Base-by-base conservation (phyloP, 371 early-diverging fungal species). In the Thermomucor indicae-seudaticae region DNA sequence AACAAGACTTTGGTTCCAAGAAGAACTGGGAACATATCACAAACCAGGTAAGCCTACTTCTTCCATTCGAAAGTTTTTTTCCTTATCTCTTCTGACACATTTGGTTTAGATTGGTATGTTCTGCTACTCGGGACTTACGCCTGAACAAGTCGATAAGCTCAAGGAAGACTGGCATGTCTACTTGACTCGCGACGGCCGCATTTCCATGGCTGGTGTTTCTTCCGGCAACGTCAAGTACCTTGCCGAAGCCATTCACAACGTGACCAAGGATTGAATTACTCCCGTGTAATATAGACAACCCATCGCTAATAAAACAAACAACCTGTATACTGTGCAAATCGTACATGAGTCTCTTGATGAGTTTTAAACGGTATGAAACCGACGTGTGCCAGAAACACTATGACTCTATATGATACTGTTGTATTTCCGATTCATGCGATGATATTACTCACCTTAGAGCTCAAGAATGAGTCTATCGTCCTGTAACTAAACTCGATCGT, bases 131-230 rank as follows among this genome's bases (percentile, higher is more conserved):
- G 98, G 98, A 24, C 76, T 98, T 65, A 90, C 66, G n/a, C 87
- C 95, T 32, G 90, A 88, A 55, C 88, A 91, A 70, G 95, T 95
- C 38, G 91, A 88, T 64, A 75, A 85, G 53, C 70, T 98, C 64
- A 85, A 82, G 57, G 72, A 62, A 42, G 92, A 97, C 62, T 91
- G 84, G 81, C 92, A 92, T 59, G 84, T 98, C 43, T 98, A 97
- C 82, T 75, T 98, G 55, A 96, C 97, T 46, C 81, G 84, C 57
- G 96, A 97, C 64, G 98, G 98, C 32, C 92, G 98, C 67, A 95
- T 98, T 64, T 95, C 95, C 24, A 91, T 98, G 70, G 95, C 98
- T 49, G 98, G 98, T 65, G 88, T 97, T 72, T 87, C 90, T 28
- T 85, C 84, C 65, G 71, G 77, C 54, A 98, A 97, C 73, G 97